Conservation (phyloP, 1,139 yeast species). For the Blastobotrys buckinghamii region DNA sequence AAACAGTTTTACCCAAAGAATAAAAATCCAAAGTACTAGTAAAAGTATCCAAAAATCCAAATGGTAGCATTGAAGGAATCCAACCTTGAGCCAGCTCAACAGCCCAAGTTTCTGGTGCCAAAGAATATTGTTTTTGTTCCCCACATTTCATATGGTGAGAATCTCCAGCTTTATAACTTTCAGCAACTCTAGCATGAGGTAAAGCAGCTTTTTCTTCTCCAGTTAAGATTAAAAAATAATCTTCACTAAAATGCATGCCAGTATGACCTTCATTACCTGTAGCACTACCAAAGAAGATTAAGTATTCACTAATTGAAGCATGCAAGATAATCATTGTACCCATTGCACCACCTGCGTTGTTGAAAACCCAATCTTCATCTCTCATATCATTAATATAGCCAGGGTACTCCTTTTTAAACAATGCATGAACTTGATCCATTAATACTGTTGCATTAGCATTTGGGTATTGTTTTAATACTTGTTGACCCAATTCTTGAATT, state of each 20-base stretch:
- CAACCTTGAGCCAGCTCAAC: constrained; percentile 97
- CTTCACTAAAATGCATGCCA: constrained; percentile 94
- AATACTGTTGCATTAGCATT: constrained; percentile 57
- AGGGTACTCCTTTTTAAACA: constrained; percentile 59
- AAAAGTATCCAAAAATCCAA: constrained; percentile 78
- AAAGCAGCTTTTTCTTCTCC: constrained; percentile 74
- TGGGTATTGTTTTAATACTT: constrained; percentile 40
- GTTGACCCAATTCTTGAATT: constrained; percentile 43
- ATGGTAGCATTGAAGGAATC: constrained; percentile 97
- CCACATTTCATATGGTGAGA: constrained; percentile 76
- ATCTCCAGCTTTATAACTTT: constrained; percentile 64
- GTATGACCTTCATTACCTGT: constrained; percentile 96
- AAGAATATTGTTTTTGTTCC: constrained; percentile 69
- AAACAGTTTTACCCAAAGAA: constrained; percentile 62
- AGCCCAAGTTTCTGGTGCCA: constrained; percentile 72
- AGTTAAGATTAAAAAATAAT: constrained; percentile 81
- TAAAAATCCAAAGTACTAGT: constrained; percentile 77
- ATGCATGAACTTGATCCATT: constrained; percentile 55
- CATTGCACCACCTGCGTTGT: constrained; percentile 99
- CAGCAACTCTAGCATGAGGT: constrained; percentile 56
- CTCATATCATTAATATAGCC: constrained; percentile 62
- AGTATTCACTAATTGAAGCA: constrained; percentile 90
- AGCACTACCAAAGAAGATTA: constrained; percentile 83
- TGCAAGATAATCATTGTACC: constrained; percentile 94
- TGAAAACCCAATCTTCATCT: constrained; percentile 86